phyloP scores from a whole-genome alignment of 768 basidiomycete species.

The Coprinellus aureogranulatus region DNA sequence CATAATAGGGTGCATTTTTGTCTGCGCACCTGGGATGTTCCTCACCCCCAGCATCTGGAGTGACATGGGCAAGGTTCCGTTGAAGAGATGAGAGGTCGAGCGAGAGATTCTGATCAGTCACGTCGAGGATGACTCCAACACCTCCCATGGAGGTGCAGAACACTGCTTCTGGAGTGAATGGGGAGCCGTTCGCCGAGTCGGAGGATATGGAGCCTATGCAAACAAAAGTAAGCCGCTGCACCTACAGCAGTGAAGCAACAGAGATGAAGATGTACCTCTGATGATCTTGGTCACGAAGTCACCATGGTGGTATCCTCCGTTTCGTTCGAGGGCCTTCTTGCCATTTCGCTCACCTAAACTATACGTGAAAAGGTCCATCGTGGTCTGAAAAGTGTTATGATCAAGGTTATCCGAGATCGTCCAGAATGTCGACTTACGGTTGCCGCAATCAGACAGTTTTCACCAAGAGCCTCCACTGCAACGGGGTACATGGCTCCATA shows the following conservation, averaged over 20 bases:
- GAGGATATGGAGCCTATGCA: slow-evolving; percentile 1
- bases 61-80: slow-evolving; percentile 63
- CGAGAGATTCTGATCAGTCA: slow-evolving; percentile 49
- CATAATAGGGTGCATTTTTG: background rate
- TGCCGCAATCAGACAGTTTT: slow-evolving; percentile 61
- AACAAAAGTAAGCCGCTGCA: background rate
- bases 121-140: slow-evolving; percentile 69
- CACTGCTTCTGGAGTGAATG: slow-evolving; percentile 56
- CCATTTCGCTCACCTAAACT: slow-evolving; percentile 41
- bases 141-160: slow-evolving; percentile 79
- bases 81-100: slow-evolving; percentile 68
- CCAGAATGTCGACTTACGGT: slow-evolving; percentile 50
- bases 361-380: slow-evolving; percentile 68
- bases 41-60: slow-evolving; percentile 51
- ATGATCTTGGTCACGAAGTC: slow-evolving; percentile 79
- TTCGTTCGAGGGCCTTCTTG: slow-evolving; percentile 51
- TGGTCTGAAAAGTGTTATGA: slow-evolving; percentile 34
- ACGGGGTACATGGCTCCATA: slow-evolving; percentile 76
- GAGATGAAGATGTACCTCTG: slow-evolving; percentile 42
- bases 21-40: slow-evolving; percentile 58
- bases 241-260: background rate
- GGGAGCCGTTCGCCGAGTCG: slow-evolving; percentile 39
- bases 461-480: slow-evolving; percentile 55
- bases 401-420: background rate
- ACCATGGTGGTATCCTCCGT: slow-evolving; percentile 71